Base-by-base conservation (phyloP, 2,329 filamentous ascomycete species). In the Diaporthe vaccinii region DNA sequence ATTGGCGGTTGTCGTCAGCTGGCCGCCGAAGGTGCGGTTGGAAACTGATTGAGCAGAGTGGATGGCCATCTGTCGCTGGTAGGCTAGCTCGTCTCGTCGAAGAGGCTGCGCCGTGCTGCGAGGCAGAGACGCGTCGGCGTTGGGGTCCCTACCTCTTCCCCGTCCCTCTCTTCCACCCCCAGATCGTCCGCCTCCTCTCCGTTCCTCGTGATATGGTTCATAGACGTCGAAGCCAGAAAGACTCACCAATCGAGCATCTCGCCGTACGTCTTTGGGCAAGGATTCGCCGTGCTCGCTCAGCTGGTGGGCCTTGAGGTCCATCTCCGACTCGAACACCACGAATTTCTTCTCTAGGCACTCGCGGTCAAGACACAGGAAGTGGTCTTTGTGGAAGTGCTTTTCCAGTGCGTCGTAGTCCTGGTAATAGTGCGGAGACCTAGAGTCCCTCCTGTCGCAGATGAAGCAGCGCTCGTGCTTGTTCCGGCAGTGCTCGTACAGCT, bases 341-440 rank as follows among this genome's bases (percentile, higher is more conserved):
- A 98, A 98, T 82, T 98, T 98, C 90, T 98, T 98, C 79, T 98
- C 97, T 81, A 97, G 83, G 80, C 97, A 99, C 81, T 98, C 96
- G 72, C 90, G 89, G 80, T 99, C 95, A 9, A 91, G 84, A 81
- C 97, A 99, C 0, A 96, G 86, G 81, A 93, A 98, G 83, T 99
- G 97, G 74, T 97, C 95, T 78, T 93, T 93, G 77, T 91, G 90
- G 82, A 98, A 98, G 84, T 99, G 97, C 51, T 92, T 87, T 81
- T 98, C 95, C 4, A 99, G 87, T 0, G 94, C 91, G 78, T 96
- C 90, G 84, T 98, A 98, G 85, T 99, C 92, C 76, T 94, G 87
- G 82, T 95, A 99, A 82, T 99, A 99, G 81, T 98, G 95, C 10
- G 96, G 96, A 76, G 93, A 91, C 59, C 93, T 88, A 4, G 90